Evolutionary conservation across 768 basidiomycete species (phyloP), one percentile per base, ranked within the genome.

Genomic region (Boletellus ananiceps): DNA sequence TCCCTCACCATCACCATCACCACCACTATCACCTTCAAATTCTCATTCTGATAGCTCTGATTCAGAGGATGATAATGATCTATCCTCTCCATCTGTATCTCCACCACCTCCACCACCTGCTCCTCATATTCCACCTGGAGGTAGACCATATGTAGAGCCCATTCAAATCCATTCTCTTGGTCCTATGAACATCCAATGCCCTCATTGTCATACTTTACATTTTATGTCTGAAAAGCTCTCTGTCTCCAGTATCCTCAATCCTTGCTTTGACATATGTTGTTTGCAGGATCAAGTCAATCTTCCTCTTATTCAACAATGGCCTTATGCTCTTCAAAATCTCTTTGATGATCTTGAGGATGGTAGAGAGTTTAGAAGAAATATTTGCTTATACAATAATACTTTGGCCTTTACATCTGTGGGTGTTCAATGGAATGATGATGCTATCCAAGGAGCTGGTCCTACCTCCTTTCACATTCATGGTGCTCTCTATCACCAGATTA

Each of bases 371-470:
- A 65, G 64, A 1, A 47, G 55, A 5, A 57, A 74, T 5, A 73
- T 75, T 8, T 55, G 67, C 11, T 66, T 70, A 23, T 76, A 76
- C 37, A 78, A 78, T 44, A 54, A 57, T 33, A 67, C 75, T 5
- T 1, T 55, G 9, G 46, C 54, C 0, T 53, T 56, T 12, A 56
- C 54, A 1, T 56, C 39, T 27, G 5, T 56, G 1, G 54, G 48
- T 9, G 37, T 39, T 19, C 18, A 50, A 0, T 51, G 1, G 21
- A 49, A 0, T 25, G 6, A 42, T 9, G 0, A 40, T n/a, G 19
- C 43, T 2, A 3, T 55, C 15, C 52, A 55, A 37, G 48, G 47
- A 1, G 2, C 44, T 32, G 42, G 50, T 1, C 44, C 44, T 1
- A 2, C 2, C 8, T 33, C 44, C 2, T 55, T 55, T 46, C 47